Base-by-base conservation (phyloP, 208 protist genomes). In the Trypanosoma conorhini region DNA sequence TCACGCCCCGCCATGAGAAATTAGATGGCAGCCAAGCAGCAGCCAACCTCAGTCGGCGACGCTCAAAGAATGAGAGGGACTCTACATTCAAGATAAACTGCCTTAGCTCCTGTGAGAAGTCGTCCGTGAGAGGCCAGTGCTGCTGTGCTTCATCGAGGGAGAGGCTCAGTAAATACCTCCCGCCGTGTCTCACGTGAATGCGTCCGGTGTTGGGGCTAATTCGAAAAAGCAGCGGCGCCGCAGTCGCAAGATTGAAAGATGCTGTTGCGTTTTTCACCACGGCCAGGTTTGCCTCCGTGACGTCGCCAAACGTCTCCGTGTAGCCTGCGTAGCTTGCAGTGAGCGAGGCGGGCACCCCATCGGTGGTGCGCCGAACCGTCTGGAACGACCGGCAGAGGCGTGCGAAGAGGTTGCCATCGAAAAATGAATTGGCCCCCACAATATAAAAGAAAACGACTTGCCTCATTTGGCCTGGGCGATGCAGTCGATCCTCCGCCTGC, bases 401-500 rank as follows among this genome's bases (percentile, higher is more conserved):
- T n/a, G 72, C 71, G 75, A 95, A 92, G 21, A 83, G 78, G 31
- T 79, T 66, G 0, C 74, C 70, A 62, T 95, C 90, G 64, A 93
- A 91, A 31, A 80, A 61, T 0, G 82, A 89, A 56, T 82, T 77
- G 17, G 84, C 59, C 7, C 86, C 87, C 8, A 95, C 61, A 31
- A 95, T 61, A 59, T 93, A 95, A 67, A 84, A 88, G 3, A 93
- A 56, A 19, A 56, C 66, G 15, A 93, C 86, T 59, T 79, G 59
- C 19, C 67, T 66, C 30, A 48, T 59, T 60, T 95, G 90, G 12
- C 87, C 87, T 5, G 77, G 81, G 42, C 88, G 88, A 72, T 94
- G 91, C 38, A 96, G 82, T 7, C 91, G 76, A 73, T 95, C 90
- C 66, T 95, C 90, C 24, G 90, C 90, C 56, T 95, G 90, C 26